phyloP scores from a whole-genome alignment of 2,329 filamentous ascomycete species.

The Alternaria hordeiaustralica region DNA sequence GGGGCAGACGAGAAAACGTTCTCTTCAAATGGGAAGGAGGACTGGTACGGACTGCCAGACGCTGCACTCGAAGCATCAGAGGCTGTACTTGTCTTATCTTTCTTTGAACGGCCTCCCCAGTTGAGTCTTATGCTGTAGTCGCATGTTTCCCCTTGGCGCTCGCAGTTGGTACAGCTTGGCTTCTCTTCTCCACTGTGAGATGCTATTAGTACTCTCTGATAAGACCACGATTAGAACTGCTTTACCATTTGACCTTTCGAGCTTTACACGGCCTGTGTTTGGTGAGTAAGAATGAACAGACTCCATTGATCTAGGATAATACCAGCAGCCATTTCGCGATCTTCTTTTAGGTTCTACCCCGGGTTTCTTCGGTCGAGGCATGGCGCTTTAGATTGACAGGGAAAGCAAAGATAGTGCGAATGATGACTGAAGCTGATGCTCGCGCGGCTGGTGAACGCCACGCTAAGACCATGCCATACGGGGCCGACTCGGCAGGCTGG shows the following conservation, averaged over 20 bases:
- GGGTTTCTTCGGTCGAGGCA: conserved; percentile 72
- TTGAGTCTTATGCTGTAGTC: conserved; percentile 84
- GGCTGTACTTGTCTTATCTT: conserved; percentile 53
- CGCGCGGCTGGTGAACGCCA: neutral
- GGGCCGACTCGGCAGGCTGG: conserved; percentile 10
- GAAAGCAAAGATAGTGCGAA: neutral
- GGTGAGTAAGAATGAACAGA: neutral
- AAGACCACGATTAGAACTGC: neutral
- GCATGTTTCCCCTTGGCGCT: conserved; percentile 73
- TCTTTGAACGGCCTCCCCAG: conserved; percentile 76
- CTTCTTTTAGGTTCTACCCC: conserved; percentile 70
- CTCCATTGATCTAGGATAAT: conserved; percentile 19
- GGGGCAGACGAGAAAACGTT: conserved; percentile 27
- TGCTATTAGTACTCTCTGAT: conserved; percentile 19
- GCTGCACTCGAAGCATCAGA: conserved; percentile 33
- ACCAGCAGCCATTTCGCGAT: conserved; percentile 74
- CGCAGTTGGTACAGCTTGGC: conserved; percentile 74
- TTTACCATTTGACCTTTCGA: conserved; percentile 77
- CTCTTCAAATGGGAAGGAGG: conserved; percentile 39
- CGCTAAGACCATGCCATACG: neutral
- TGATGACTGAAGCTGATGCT: neutral
- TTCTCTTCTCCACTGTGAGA: conserved; percentile 70
- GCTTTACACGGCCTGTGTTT: conserved; percentile 74
- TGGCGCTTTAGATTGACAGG: conserved; percentile 34
- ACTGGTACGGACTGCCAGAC: conserved; percentile 38